These are phyloP conservation scores for Saccharum hybrid DNA, from an alignment of 202 grass and related monocot genomes.

Conservation along the genomic window DNA sequence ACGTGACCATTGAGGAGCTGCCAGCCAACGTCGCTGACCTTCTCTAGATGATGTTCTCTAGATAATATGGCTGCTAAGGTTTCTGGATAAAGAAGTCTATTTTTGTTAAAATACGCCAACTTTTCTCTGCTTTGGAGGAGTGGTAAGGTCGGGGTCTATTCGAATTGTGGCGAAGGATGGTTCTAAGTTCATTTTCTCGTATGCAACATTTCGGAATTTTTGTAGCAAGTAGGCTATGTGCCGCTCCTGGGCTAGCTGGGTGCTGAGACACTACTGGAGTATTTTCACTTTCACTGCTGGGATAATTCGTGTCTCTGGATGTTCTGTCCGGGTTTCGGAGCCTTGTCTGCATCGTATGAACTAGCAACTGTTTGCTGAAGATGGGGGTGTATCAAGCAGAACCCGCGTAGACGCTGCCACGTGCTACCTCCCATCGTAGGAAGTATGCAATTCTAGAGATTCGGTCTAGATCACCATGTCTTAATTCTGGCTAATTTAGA, in stretches of 20 bases:
- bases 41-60: constrained; percentile 58
- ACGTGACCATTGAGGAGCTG: constrained; percentile 65
- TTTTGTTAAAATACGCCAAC: constrained; percentile 52
- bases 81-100: constrained; percentile 43
- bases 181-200: constrained; percentile 6
- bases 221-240: constrained; percentile 46
- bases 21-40: constrained; percentile 68
- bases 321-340: background rate
- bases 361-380: too few species aligned
- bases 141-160: constrained; percentile 48
- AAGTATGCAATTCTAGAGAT: too few species aligned
- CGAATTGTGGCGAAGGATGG: constrained; percentile 47
- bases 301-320: background rate
- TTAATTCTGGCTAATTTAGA: too few species aligned
- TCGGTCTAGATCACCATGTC: too few species aligned
- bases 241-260: constrained; percentile 39
- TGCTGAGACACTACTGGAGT: constrained; percentile 31
- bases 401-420: too few species aligned
- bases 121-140: constrained; percentile 49
- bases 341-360: background rate
- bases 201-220: constrained; percentile 58
- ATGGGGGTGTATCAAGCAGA: too few species aligned
- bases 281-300: background rate
- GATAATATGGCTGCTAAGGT: constrained; percentile 39
- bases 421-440: too few species aligned